Percentiles rank a stretch among this genome's conserved stretches.
These are phyloP conservation scores for Phytopythium boreale DNA, from an alignment of 352 stramenopile species.

Conservation along the genomic window DNA sequence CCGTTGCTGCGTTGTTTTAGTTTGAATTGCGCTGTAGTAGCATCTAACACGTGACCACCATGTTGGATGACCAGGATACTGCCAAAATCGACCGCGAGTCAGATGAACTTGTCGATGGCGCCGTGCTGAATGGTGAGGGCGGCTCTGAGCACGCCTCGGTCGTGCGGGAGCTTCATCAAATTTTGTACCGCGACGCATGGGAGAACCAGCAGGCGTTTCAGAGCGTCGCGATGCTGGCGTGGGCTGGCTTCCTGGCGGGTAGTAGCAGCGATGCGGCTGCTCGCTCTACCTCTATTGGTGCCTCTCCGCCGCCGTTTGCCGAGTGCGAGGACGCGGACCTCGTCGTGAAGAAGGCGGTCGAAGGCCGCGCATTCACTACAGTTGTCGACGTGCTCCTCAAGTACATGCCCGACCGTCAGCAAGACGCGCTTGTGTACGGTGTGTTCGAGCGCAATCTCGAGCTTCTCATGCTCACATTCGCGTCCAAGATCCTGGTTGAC, in stretches of 20 bases:
- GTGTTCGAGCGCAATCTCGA: constrained; percentile 75
- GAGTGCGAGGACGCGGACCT: constrained; percentile 42
- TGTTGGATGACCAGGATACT: constrained; percentile 24
- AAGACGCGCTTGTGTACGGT: constrained; percentile 61
- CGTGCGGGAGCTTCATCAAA: constrained; percentile 55
- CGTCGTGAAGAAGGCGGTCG: constrained; percentile 73
- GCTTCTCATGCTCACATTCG: constrained; percentile 67
- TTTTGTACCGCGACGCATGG: constrained; percentile 67
- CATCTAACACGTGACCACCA: neutral
- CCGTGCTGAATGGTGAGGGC: constrained; percentile 28
- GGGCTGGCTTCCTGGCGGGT: constrained; percentile 58
- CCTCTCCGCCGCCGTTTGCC: constrained; percentile 29
- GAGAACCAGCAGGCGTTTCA: constrained; percentile 59
- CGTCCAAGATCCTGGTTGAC: constrained; percentile 76
- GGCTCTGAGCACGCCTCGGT: constrained; percentile 40
- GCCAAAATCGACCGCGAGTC: constrained; percentile 67
- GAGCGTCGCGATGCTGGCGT: constrained; percentile 73
- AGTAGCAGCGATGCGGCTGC: neutral
- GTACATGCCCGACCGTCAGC: constrained; percentile 71
- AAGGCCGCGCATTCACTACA: constrained; percentile 64
- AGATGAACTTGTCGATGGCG: constrained; percentile 37
- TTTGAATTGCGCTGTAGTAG: neutral
- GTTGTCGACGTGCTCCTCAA: constrained; percentile 71
- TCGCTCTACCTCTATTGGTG: neutral
- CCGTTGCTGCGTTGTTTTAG: neutral